These are phyloP conservation scores for Aureobasidium subglaciale DNA, from an alignment of 2,329 filamentous ascomycete species.

Conservation along the genomic window DNA sequence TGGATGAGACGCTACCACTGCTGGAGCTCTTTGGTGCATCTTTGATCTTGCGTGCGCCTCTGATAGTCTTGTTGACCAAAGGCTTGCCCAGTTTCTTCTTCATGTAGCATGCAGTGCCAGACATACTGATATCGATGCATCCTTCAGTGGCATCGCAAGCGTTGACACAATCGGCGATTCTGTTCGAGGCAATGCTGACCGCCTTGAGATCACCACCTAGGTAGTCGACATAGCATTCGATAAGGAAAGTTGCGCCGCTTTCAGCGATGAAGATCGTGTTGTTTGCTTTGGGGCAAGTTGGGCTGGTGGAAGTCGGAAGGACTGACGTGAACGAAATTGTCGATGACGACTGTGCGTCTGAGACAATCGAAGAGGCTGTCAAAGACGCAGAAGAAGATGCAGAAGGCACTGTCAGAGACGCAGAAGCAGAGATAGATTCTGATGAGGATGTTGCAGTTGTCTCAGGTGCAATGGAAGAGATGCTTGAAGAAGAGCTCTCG, in stretches of 20 bases:
- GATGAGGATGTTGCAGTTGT: not conserved
- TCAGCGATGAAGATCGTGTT: constrained; percentile 9
- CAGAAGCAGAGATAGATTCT: not conserved
- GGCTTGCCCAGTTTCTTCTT: constrained; percentile 7
- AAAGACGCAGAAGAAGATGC: not conserved
- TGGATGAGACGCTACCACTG: constrained; percentile 1
- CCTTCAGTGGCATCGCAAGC: constrained; percentile 13
- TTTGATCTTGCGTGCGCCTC: constrained; percentile 12
- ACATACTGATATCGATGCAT: constrained; percentile 16
- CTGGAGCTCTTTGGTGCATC: constrained; percentile 7
- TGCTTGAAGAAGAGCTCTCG: not conserved
- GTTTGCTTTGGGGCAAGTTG: constrained; percentile 12
- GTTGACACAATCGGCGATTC: constrained; percentile 15
- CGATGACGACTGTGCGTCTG: not conserved
- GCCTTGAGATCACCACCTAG: constrained; percentile 14
- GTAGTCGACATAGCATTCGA: constrained; percentile 15
- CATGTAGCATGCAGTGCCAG: constrained; percentile 16
- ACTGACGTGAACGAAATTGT: not conserved
- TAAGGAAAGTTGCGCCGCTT: constrained; percentile 10
- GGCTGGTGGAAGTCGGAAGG: constrained; percentile 9
- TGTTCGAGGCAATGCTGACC: constrained; percentile 8
- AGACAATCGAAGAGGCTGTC: not conserved
- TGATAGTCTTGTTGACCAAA: not conserved
- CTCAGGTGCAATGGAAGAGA: not conserved
- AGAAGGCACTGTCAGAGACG: too few relatives aligned